Percentiles rank a stretch among this genome's conserved stretches.
Conservation (phyloP, 1,284 basidiomycete species). For the Neonothopanus nambi region DNA sequence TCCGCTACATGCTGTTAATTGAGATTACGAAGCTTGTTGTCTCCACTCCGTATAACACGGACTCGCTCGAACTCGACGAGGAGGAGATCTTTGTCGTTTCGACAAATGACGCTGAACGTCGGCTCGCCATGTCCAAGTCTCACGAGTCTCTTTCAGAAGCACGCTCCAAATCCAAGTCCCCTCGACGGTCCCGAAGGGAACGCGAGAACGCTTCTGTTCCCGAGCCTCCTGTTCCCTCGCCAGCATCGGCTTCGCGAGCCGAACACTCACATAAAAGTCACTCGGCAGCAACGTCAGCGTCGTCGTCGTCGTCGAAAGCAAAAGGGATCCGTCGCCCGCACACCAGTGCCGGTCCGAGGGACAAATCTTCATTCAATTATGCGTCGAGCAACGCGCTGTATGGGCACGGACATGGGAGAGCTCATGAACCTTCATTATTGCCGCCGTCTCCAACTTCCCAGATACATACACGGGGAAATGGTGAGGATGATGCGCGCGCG, state of each 20-base stretch:
- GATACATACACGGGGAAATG: neutral
- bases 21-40: slow-evolving; percentile 49
- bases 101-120: slow-evolving; percentile 68
- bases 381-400: no score
- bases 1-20: slow-evolving; percentile 11
- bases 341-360: slow-evolving; percentile 67
- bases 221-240: slow-evolving; percentile 36
- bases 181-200: slow-evolving; percentile 42
- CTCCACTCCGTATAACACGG: slow-evolving; percentile 53
- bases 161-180: slow-evolving; percentile 64
- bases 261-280: slow-evolving; percentile 9
- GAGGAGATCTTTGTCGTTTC: slow-evolving; percentile 65
- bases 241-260: slow-evolving; percentile 5
- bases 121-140: slow-evolving; percentile 63
- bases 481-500: neutral
- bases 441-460: neutral
- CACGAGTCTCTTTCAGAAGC: slow-evolving; percentile 41
- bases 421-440: neutral
- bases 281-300: neutral
- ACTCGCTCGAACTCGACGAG: slow-evolving; percentile 68
- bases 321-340: slow-evolving; percentile 51
- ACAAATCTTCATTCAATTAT: slow-evolving; percentile 24
- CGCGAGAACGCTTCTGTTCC: slow-evolving; percentile 26
- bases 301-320: slow-evolving; percentile 3
- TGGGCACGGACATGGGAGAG: neutral